Conservation (phyloP, 1,284 basidiomycete genomes). For the Vanrija sp. region DNA sequence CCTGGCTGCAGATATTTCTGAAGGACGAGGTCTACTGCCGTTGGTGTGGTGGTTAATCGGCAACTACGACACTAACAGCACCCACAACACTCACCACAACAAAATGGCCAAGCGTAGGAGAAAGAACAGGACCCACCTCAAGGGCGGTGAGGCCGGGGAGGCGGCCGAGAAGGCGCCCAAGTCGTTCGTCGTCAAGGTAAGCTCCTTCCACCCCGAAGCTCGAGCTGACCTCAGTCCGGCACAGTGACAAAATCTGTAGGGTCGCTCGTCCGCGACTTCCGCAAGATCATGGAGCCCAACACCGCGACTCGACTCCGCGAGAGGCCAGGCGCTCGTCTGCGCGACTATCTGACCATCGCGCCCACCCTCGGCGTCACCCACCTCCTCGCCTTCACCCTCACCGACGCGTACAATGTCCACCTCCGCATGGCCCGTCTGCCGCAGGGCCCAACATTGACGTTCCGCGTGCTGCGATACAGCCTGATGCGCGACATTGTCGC, state of each 20-base stretch:
- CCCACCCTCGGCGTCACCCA: constrained; percentile 90
- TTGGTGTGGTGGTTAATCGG: background rate
- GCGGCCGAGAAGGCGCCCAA: constrained; percentile 52
- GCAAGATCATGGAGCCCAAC: constrained; percentile 97
- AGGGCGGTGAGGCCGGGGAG: constrained; percentile 51
- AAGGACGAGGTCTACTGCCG: background rate
- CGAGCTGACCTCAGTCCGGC: constrained; percentile 57
- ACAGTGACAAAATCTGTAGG: constrained; percentile 81
- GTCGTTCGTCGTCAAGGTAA: constrained; percentile 73
- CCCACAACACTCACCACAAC: background rate
- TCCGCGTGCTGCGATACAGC: constrained; percentile 88
- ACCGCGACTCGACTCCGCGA: constrained; percentile 89
- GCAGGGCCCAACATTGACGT: constrained; percentile 88
- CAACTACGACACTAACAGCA: background rate
- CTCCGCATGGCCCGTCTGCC: constrained; percentile 86
- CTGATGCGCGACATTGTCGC: constrained; percentile 56
- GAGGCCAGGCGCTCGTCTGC: constrained; percentile 83
- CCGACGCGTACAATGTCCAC: constrained; percentile 71
- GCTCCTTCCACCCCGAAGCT: constrained; percentile 5
- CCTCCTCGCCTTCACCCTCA: constrained; percentile 84
- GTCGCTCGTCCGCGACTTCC: constrained; percentile 84
- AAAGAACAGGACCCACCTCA: constrained; percentile 83
- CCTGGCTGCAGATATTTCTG: background rate
- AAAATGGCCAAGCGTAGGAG: constrained; percentile 66
- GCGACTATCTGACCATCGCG: constrained; percentile 91